These are phyloP conservation scores for Microcera coccophila DNA, from an alignment of 2,329 filamentous ascomycete species.

Conservation along the genomic window DNA sequence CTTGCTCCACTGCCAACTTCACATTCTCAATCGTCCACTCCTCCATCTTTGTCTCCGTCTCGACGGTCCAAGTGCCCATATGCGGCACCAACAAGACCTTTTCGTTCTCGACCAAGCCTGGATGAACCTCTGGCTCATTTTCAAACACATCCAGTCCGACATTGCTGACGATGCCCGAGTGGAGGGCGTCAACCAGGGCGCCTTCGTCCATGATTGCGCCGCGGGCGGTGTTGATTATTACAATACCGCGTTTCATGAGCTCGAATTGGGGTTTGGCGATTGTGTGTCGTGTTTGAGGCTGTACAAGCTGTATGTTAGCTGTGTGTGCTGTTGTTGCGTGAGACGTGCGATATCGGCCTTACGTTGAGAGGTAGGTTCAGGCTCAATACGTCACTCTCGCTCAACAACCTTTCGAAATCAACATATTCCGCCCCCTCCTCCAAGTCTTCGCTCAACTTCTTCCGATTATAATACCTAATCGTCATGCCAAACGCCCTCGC, in stretches of 20 bases:
- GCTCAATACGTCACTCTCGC: slow-evolving; percentile 68
- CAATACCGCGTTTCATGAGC: slow-evolving; percentile 70
- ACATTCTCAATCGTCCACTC: slow-evolving; percentile 70
- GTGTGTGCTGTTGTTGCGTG: background rate
- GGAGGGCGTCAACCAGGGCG: slow-evolving; percentile 68
- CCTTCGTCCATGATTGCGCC: slow-evolving; percentile 77
- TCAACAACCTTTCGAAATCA: slow-evolving; percentile 66
- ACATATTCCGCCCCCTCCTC: slow-evolving; percentile 61
- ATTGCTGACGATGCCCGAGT: slow-evolving; percentile 63
- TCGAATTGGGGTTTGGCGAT: slow-evolving; percentile 66
- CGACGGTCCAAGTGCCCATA: slow-evolving; percentile 77
- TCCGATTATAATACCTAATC: slow-evolving; percentile 70
- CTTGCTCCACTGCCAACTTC: slow-evolving; percentile 54
- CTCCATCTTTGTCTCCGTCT: slow-evolving; percentile 62
- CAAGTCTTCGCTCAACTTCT: slow-evolving; percentile 50
- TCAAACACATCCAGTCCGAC: slow-evolving; percentile 78
- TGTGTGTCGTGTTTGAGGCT: slow-evolving; percentile 65
- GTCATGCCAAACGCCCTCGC: slow-evolving; percentile 70
- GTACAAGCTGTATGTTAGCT: too few relatives aligned
- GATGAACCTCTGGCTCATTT: slow-evolving; percentile 70
- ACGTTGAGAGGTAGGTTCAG: slow-evolving; percentile 77
- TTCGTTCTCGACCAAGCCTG: slow-evolving; percentile 65
- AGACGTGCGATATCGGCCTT: slow-evolving; percentile 35
- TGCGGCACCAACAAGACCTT: slow-evolving; percentile 73
- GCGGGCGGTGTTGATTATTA: slow-evolving; percentile 78